phyloP scores from a whole-genome alignment of 2,329 filamentous ascomycete genomes.

The Aspergillus latus region DNA sequence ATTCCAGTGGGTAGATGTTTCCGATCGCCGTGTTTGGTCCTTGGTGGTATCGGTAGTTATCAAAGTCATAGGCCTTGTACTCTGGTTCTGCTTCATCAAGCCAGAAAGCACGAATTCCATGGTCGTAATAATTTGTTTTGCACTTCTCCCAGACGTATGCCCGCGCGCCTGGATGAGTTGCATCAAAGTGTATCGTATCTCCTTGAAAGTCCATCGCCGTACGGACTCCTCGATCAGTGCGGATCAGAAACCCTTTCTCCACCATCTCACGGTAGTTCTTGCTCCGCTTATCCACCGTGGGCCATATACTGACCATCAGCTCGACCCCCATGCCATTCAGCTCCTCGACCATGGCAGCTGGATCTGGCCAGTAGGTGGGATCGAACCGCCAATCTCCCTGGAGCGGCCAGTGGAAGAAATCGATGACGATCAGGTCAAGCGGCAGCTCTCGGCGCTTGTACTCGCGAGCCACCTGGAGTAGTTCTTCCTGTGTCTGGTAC shows the following conservation, averaged over 20 bases:
- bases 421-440: slow-evolving; percentile 65
- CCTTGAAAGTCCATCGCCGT: slow-evolving; percentile 61
- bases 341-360: slow-evolving; percentile 63
- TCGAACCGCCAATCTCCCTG: slow-evolving; percentile 71
- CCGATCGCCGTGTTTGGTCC: slow-evolving; percentile 58
- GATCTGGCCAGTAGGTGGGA: slow-evolving; percentile 63
- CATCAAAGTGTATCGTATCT: slow-evolving; percentile 61
- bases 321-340: slow-evolving; percentile 60
- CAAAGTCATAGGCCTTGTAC: slow-evolving; percentile 65
- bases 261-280: slow-evolving; percentile 65
- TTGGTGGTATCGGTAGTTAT: slow-evolving; percentile 63
- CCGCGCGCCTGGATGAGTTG: slow-evolving; percentile 61
- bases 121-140: slow-evolving; percentile 61
- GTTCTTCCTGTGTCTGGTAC: slow-evolving; percentile 65
- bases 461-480: slow-evolving; percentile 60
- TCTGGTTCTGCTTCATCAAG: slow-evolving; percentile 68
- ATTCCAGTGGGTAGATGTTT: slow-evolving; percentile 61
- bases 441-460: slow-evolving; percentile 57
- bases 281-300: slow-evolving; percentile 60
- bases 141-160: slow-evolving; percentile 60
- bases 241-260: slow-evolving; percentile 60
- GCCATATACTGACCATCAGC: slow-evolving; percentile 70
- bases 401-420: slow-evolving; percentile 67
- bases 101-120: slow-evolving; percentile 66
- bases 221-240: slow-evolving; percentile 59